Percentiles rank a stretch among this genome's conserved stretches.
phyloP scores from a whole-genome alignment of 169 alveolate species.

The Plasmodium yoelii region DNA sequence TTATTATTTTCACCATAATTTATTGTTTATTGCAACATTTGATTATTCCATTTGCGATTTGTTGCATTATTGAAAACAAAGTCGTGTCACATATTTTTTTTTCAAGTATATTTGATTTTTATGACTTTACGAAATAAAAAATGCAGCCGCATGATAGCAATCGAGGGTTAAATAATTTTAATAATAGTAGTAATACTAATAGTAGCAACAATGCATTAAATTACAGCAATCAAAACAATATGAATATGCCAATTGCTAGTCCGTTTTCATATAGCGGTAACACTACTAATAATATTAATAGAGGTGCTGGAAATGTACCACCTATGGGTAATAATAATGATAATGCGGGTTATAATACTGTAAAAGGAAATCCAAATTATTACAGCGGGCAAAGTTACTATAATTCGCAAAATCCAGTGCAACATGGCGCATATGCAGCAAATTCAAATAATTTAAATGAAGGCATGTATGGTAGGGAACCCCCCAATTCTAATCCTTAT shows the following conservation, averaged over 20 bases:
- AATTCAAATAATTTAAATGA: slow-evolving; percentile 41
- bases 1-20: too few species aligned
- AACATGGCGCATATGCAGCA: slow-evolving; percentile 21
- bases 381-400: slow-evolving; percentile 36
- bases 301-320: background rate
- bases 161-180: slow-evolving; percentile 54
- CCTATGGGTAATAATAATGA: background rate
- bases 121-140: slow-evolving; percentile 13
- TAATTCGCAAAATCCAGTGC: slow-evolving; percentile 28
- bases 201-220: slow-evolving; percentile 9
- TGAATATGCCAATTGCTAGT: slow-evolving; percentile 51
- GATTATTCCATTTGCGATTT: too few species aligned
- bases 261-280: slow-evolving; percentile 45
- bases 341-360: slow-evolving; percentile 10
- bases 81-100: background rate
- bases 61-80: too few species aligned
- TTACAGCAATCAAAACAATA: slow-evolving; percentile 42
- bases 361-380: slow-evolving; percentile 34
- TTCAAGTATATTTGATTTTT: background rate
- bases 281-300: slow-evolving; percentile 2
- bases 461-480: slow-evolving; percentile 37
- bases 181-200: slow-evolving; percentile 13
- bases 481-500: slow-evolving; percentile 16
- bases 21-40: too few species aligned
- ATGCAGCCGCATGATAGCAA: slow-evolving; percentile 71